Base-by-base conservation (phyloP, 1,139 yeast genomes). In the Sugiyamaella japonica region DNA sequence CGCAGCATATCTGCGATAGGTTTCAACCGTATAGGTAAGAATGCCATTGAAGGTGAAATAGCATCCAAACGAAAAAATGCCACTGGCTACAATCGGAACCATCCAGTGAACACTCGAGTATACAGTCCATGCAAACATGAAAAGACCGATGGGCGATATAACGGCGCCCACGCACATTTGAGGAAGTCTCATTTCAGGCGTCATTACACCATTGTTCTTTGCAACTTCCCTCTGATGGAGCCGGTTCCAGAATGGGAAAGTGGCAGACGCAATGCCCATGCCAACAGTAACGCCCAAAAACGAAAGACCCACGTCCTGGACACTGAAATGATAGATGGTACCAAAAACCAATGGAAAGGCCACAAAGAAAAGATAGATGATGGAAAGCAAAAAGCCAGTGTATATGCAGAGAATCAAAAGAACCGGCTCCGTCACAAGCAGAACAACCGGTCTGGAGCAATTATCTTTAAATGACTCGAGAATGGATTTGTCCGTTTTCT, bases 41-140 rank as follows among this genome's bases (percentile, higher is more conserved):
- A 76, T 68, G 66, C 79, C 72, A 69, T 78, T 63, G 76, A 75
- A 72, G 63, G 81, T 73, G 66, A 79, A 73, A 59, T 81, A 78
- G 58, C 79, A 73, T 0, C 86, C 86, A 59, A 78, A 70, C 0
- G 85, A 86, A 59, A 82, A 79, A 10, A 86, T 76, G 5, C 76
- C 72, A 37, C 84, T 81, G 0, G 87, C 82, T 32, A 86, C 81
- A 44, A 84, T 76, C 10, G 96, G 90, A 9, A 83, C 89, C 73
- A 87, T 83, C 95, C 95, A 89, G 68, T 87, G 95, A 23, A 88
- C 81, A 1, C 65, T 59, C 1, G 63, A 86, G 74, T 95, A 95
- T 5, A 63, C 48, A 0, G 89, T 81, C 89, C 90, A 85, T 3
- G 85, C 89, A 63, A 85, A 76, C 73, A 86, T 80, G 71, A 85